Evolutionary conservation across 345 rosid species (phyloP).

Genomic region (Eucalyptus regnans): DNA sequence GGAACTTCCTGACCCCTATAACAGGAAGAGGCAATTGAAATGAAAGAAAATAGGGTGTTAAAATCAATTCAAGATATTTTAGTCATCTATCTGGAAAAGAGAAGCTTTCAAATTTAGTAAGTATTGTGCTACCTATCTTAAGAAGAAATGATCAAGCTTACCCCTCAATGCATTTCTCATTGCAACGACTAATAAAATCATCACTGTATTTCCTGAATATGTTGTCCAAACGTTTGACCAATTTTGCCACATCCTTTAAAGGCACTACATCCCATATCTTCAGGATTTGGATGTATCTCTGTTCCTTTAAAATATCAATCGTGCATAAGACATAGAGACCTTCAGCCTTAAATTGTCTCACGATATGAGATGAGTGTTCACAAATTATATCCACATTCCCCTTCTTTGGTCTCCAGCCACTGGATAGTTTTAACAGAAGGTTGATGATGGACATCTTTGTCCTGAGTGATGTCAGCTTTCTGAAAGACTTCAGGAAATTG

Average conservation of each 20-base stretch:
- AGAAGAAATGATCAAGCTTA: constrained; percentile 1
- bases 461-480: constrained; percentile 10
- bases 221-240: constrained; percentile 26
- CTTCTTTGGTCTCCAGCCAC: constrained; percentile 45
- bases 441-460: constrained; percentile 8
- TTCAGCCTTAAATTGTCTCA: constrained; percentile 36
- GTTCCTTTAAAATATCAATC: constrained; percentile 19
- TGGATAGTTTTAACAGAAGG: constrained; percentile 17
- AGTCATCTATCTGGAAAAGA: neutral
- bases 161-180: constrained; percentile 33
- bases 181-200: constrained; percentile 29
- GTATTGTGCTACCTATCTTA: neutral
- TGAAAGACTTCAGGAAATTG: constrained; percentile 30
- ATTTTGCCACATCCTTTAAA: constrained; percentile 10
- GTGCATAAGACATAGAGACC: constrained; percentile 22
- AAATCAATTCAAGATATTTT: neutral
- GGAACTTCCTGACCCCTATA: constrained; percentile 40
- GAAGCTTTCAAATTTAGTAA: neutral
- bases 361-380: constrained; percentile 14
- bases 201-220: constrained; percentile 19
- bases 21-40: neutral
- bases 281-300: constrained; percentile 18
- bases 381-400: constrained; percentile 13
- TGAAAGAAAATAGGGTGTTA: neutral
- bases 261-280: constrained; percentile 53